Evolutionary conservation across 805 yeast genomes (phyloP).

Genomic region (Hanseniaspora meyeri): DNA sequence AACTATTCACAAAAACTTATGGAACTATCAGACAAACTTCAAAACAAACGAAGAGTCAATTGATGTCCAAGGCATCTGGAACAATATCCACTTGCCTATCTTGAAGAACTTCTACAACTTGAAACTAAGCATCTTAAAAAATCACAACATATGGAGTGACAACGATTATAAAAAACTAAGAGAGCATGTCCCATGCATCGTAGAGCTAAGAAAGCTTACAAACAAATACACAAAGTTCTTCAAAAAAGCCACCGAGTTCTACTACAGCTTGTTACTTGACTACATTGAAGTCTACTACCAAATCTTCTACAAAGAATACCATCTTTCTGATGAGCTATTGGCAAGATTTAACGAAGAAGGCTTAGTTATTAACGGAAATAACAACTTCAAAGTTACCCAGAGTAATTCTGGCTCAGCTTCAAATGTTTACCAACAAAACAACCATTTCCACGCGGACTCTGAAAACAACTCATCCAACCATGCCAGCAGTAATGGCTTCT

Average conservation of each 20-base stretch:
- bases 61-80: conserved; percentile 39
- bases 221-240: conserved; percentile 40
- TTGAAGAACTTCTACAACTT: conserved; percentile 28
- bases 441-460: neutral
- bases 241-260: conserved; percentile 38
- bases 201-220: conserved; percentile 47
- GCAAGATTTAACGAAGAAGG: conserved; percentile 12
- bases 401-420: neutral
- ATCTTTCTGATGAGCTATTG: conserved; percentile 3
- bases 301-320: neutral
- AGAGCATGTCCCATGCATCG: conserved; percentile 24
- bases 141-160: conserved; percentile 15
- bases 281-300: conserved; percentile 4
- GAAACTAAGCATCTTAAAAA: conserved; percentile 21
- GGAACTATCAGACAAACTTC: conserved; percentile 3
- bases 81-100: conserved; percentile 50
- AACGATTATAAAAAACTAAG: conserved; percentile 19
- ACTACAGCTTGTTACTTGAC: conserved; percentile 21
- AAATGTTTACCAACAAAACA: neutral
- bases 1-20: conserved; percentile 7
- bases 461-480: neutral
- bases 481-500: neutral
- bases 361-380: conserved; percentile 7
- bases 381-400: neutral
- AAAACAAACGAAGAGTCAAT: conserved; percentile 28